phyloP scores from a whole-genome alignment of 2,329 filamentous ascomycete genomes.

The Botrytis hyacinthi region DNA sequence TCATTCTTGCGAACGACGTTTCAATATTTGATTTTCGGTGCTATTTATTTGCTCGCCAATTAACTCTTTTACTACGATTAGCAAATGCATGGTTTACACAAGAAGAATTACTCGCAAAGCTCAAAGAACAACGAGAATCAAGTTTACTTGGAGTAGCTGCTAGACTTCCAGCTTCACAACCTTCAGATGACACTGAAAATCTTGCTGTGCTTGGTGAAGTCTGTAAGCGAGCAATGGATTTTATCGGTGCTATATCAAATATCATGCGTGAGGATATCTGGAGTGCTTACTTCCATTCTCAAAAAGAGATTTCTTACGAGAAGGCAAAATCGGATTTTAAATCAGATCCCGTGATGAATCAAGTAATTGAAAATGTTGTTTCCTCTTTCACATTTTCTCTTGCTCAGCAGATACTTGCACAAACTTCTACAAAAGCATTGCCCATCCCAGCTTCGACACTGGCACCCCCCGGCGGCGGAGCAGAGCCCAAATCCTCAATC shows the following conservation, averaged over 20 bases:
- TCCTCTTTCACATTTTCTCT: constrained; percentile 76
- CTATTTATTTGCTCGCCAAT: constrained; percentile 89
- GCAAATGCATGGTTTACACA: constrained; percentile 69
- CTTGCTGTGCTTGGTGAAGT: constrained; percentile 80
- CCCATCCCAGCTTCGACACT: constrained; percentile 63
- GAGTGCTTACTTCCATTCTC: constrained; percentile 48
- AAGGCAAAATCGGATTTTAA: constrained; percentile 38
- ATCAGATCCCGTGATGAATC: constrained; percentile 43
- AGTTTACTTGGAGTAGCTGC: constrained; percentile 58
- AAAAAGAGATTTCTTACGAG: constrained; percentile 19
- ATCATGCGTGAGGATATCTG: constrained; percentile 77
- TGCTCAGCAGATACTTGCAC: constrained; percentile 71
- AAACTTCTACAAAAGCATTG: constrained; percentile 67
- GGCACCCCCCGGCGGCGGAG: constrained; percentile 41
- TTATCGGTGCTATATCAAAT: constrained; percentile 76
- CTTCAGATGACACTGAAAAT: constrained; percentile 66
- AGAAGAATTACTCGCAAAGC: constrained; percentile 60
- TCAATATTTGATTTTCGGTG: constrained; percentile 93
- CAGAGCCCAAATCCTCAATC: constrained; percentile 60
- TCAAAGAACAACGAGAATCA: constrained; percentile 60
- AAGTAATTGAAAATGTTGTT: constrained; percentile 70
- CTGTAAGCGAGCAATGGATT: constrained; percentile 77
- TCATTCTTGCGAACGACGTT: constrained; percentile 92
- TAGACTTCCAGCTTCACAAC: constrained; percentile 47
- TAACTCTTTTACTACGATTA: constrained; percentile 75